Evolutionary conservation across 2,329 filamentous ascomycete species (phyloP).

Genomic region (Geosmithia flava): DNA sequence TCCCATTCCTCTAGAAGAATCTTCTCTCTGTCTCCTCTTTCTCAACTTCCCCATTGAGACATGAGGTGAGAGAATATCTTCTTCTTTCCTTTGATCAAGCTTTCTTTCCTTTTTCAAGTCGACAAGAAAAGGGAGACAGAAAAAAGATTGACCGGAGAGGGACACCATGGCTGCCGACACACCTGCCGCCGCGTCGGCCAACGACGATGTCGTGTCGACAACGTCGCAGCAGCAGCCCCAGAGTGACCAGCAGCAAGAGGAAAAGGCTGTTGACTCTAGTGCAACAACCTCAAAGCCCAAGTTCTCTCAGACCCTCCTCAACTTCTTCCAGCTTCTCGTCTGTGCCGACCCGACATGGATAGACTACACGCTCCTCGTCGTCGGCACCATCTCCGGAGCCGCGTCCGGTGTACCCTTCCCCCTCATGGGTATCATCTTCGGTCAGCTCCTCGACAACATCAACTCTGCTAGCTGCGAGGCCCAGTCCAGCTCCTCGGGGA

Average conservation of each 20-base stretch:
- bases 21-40: too few relatives aligned
- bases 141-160: too few relatives aligned
- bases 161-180: background rate
- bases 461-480: constrained; percentile 41
- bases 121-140: background rate
- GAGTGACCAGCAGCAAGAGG: too few relatives aligned
- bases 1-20: too few relatives aligned
- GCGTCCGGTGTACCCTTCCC: constrained; percentile 51
- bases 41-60: background rate
- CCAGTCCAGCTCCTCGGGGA: constrained; percentile 7
- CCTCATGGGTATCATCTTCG: constrained; percentile 51
- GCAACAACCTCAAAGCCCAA: constrained; percentile 5
- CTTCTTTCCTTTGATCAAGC: background rate
- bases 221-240: too few relatives aligned
- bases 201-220: too few relatives aligned
- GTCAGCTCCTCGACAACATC: constrained; percentile 48
- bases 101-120: background rate
- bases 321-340: constrained; percentile 31
- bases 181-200: background rate
- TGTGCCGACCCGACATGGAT: constrained; percentile 30
- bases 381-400: constrained; percentile 32
- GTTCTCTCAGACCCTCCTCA: constrained; percentile 13
- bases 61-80: background rate
- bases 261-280: background rate
- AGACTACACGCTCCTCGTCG: constrained; percentile 27